Evolutionary conservation across 1,284 basidiomycete genomes (phyloP).

Genomic region (Malassezia nana): DNA sequence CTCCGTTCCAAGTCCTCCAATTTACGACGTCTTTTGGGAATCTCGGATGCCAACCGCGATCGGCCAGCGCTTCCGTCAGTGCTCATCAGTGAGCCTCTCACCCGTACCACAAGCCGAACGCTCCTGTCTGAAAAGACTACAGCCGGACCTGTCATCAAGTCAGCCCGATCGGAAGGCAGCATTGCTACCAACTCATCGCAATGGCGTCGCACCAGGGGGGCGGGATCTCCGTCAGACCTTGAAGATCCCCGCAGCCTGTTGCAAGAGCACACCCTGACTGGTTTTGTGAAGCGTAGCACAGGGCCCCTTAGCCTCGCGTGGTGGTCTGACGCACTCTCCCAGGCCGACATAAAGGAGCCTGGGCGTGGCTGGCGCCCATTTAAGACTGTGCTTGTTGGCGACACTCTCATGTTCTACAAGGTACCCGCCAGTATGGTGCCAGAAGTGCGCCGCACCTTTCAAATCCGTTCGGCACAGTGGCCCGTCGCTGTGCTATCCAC

Average conservation of each 20-base stretch:
- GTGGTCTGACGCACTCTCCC: conserved; percentile 10
- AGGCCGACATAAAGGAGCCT: background rate
- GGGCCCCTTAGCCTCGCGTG: conserved; percentile 12
- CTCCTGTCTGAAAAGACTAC: background rate
- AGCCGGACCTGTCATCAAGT: background rate
- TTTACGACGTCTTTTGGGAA: background rate
- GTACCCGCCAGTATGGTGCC: conserved; percentile 33
- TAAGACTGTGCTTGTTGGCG: conserved; percentile 35
- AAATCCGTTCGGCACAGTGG: conserved; percentile 9
- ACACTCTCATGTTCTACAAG: conserved; percentile 42
- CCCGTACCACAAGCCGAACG: background rate
- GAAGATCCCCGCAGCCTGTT: background rate
- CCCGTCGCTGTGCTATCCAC: background rate
- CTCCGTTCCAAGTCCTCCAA: background rate
- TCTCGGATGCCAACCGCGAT: background rate
- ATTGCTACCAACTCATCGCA: background rate
- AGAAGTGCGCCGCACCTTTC: conserved; percentile 26
- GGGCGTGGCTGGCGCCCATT: conserved; percentile 45
- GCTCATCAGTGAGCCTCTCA: background rate
- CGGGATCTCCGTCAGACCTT: background rate
- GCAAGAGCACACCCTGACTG: background rate
- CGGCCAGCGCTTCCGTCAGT: background rate
- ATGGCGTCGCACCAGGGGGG: background rate
- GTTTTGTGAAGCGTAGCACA: conserved; percentile 16
- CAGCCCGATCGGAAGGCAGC: background rate